These are phyloP conservation scores for Baorangia bicolor DNA, from an alignment of 768 basidiomycete genomes.

Conservation along the genomic window DNA sequence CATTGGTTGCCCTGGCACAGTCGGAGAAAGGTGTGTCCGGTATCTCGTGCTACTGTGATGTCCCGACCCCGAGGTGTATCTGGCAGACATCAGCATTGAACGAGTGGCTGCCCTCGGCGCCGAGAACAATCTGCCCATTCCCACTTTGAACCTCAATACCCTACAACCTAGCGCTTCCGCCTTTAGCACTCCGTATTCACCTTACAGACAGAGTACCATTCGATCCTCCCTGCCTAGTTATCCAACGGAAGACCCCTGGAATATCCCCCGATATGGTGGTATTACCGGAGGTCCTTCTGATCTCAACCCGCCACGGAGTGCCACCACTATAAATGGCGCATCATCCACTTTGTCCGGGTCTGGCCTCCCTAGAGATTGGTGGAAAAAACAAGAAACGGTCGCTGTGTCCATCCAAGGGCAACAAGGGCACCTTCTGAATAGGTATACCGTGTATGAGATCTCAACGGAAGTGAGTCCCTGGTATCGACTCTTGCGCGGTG, in stretches of 20 bases:
- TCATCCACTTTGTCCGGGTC: constrained; percentile 65
- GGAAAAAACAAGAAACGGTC: constrained; percentile 77
- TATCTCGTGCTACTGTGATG: background rate
- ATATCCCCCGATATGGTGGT: constrained; percentile 33
- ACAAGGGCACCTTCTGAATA: constrained; percentile 88
- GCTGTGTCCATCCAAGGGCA: constrained; percentile 76
- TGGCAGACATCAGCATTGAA: constrained; percentile 74
- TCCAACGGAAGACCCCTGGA: constrained; percentile 72
- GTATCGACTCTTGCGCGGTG: constrained; percentile 1
- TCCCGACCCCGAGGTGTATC: background rate
- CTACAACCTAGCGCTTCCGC: constrained; percentile 54
- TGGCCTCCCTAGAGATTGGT: constrained; percentile 80
- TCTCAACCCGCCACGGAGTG: constrained; percentile 22
- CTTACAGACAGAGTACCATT: constrained; percentile 46
- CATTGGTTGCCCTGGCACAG: constrained; percentile 85
- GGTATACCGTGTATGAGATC: constrained; percentile 84
- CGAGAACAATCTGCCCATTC: constrained; percentile 76
- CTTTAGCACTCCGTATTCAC: constrained; percentile 40
- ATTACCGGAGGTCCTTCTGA: constrained; percentile 35
- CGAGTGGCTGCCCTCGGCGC: constrained; percentile 75
- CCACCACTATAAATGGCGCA: constrained; percentile 39
- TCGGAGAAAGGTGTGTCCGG: constrained; percentile 61
- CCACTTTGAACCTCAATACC: constrained; percentile 61
- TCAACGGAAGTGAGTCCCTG: constrained; percentile 63
- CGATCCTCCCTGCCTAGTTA: constrained; percentile 50